phyloP scores from a whole-genome alignment of 2,329 filamentous ascomycete species.

The Aspergillus felis region DNA sequence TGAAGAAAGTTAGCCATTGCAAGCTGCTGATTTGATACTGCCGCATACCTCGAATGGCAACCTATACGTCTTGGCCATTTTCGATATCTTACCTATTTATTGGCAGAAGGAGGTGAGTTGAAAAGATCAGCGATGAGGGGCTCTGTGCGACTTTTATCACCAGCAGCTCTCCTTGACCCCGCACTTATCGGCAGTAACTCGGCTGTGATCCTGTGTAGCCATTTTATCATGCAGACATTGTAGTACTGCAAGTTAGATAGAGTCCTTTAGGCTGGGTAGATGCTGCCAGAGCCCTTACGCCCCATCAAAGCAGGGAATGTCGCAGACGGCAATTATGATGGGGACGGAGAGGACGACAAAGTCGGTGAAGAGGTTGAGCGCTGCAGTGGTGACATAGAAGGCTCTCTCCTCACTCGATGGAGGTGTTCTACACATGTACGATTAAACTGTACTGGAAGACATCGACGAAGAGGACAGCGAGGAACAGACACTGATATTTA shows the following conservation, averaged over 20 bases:
- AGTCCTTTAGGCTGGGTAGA: background rate
- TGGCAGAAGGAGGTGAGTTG: background rate
- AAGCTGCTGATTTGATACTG: background rate
- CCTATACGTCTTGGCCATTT: slow-evolving; percentile 33
- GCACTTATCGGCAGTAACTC: slow-evolving; percentile 17
- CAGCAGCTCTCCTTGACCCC: slow-evolving; percentile 2
- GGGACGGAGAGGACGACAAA: slow-evolving; percentile 28
- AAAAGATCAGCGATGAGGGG: slow-evolving; percentile 1
- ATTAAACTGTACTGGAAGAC: slow-evolving; percentile 31
- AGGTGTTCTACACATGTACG: slow-evolving; percentile 19
- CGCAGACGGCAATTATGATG: slow-evolving; percentile 27
- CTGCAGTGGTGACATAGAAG: slow-evolving; percentile 26
- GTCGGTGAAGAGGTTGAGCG: slow-evolving; percentile 29
- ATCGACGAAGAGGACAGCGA: slow-evolving; percentile 24
- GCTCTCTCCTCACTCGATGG: slow-evolving; percentile 17
- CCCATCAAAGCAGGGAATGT: slow-evolving; percentile 25
- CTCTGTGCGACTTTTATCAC: background rate
- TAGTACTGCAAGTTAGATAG: background rate
- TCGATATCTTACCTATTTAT: background rate
- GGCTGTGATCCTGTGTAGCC: slow-evolving; percentile 1
- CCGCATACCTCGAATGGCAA: slow-evolving; percentile 35
- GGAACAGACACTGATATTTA: slow-evolving; percentile 8
- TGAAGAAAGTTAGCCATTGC: slow-evolving; percentile 23
- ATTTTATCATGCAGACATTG: background rate
- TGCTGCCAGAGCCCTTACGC: slow-evolving; percentile 16